These are phyloP conservation scores for Vigna trinervia DNA, from an alignment of 306 rosid genomes.

Conservation along the genomic window DNA sequence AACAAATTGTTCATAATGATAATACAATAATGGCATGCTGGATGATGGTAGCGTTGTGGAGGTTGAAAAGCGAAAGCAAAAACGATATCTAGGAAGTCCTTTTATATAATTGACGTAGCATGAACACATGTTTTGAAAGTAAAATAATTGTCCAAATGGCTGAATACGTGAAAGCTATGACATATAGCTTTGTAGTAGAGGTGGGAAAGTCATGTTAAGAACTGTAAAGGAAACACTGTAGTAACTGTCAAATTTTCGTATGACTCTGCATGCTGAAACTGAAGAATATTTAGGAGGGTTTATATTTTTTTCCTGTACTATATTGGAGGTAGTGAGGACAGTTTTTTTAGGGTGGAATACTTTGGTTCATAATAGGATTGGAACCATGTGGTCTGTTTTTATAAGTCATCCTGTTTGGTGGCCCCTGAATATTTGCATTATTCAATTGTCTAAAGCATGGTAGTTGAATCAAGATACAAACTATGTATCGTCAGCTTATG, in stretches of 20 bases:
- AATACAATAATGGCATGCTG: not conserved
- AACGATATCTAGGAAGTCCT: not conserved
- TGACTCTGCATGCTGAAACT: too few relatives aligned
- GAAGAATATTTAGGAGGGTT: not conserved
- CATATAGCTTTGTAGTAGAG: too few relatives aligned
- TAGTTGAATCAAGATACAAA: too few relatives aligned
- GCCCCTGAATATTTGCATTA: not conserved
- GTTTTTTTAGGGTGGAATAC: not conserved
- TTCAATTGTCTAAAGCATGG: constrained; percentile 13
- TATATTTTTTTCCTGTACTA: not conserved
- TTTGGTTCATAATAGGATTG: not conserved
- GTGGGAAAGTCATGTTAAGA: too few relatives aligned
- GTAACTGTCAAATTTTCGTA: too few relatives aligned
- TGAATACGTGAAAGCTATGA: too few relatives aligned
- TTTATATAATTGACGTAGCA: not conserved
- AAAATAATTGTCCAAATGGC: too few relatives aligned
- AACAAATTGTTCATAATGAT: not conserved
- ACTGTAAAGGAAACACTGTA: too few relatives aligned
- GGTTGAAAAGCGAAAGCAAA: constrained; percentile 1
- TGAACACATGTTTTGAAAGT: too few relatives aligned
- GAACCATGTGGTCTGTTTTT: not conserved
- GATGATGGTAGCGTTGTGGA: constrained; percentile 8
- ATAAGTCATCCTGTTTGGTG: not conserved
- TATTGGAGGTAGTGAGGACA: not conserved
- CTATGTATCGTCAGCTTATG: too few relatives aligned